Evolutionary conservation across 257 asterid genomes (phyloP), one percentile per base, ranked within the genome.

Genomic region (Vinca minor): DNA sequence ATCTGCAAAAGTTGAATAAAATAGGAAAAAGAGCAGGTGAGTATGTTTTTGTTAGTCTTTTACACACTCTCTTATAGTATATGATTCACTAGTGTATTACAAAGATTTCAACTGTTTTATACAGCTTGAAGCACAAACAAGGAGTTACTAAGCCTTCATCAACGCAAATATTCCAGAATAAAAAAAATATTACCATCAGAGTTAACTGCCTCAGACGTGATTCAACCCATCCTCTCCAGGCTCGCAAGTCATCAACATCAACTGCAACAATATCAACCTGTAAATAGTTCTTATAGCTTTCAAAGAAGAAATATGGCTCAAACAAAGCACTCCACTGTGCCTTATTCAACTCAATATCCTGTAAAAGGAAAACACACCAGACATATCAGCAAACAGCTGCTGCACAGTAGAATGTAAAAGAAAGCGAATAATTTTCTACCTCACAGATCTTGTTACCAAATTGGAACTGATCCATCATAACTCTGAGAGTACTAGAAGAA

Each of bases 191-290:
- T 92, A 93, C 98, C 97, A 84, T 93, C 66, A 85, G 68, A 48
- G 95, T 93, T 32, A 93, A 78, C 77, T 87, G 96, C 69, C 99
- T 85, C 65, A 93, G 73, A 39, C 99, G 94, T 62, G 99, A 93
- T 74, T 87, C 97, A 50, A 93, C 95, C 99, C 99, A 86, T 68
- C 99, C 99, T 74, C 80, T 86, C 99, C 99, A 93, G 59, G 90
- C 78, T 64, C 96, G 96, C 79, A 93, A 78, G 73, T 89, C 99
- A 80, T 93, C 95, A 60, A 36, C 71, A 79, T 87, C 87, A 63
- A 87, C 80, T 45, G 99, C 99, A 59, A 82, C 77, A 29, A 89
- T 79, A 65, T 89, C 96, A 71, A 93, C 86, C 70, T 93, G 96
- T 48, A 93, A 87, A 77, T 84, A 93, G 72, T 90, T 87, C 74